Evolutionary conservation across 768 basidiomycete genomes (phyloP), one percentile per base, ranked within the genome.

Genomic region (Rubroboletus satanas): DNA sequence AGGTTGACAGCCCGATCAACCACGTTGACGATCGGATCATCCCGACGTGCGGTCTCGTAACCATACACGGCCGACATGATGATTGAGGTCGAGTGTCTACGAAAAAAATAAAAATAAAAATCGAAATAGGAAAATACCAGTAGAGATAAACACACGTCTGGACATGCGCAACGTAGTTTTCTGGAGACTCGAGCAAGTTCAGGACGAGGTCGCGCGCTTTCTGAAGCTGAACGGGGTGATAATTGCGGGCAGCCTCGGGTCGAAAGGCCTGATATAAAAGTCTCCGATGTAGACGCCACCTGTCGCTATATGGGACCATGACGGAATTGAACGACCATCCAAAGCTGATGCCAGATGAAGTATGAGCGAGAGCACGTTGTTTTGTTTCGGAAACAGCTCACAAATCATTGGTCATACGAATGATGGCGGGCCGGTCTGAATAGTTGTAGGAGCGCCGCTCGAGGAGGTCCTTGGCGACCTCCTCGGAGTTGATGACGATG

Each of bases 371-470:
- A 42, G 5, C 14, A 2, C 11, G 5, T 0, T 5, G 26, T 33
- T 6, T 4, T 10, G 15, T 38, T 6, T 33, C 18, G 7, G 33
- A 18, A 10, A 38, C 7, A 2, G 43, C 67, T 56, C 47, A 69
- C 68, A 69, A 69, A 46, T 69, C 69, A 42, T 61, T 71, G 9
- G 63, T 63, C 62, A 70, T 60, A 14, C 59, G 52, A 17, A 69
- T 48, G 9, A 66, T 56, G 14, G 49, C 55, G 18, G 76, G 76
- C 4, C 79, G 66, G 55, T 78, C 78, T 4, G 79, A 77, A 57
- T 78, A 79, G 32, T 73, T 75, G 49, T 70, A 62, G 7, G 78
- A 78, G 7, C 76, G 72, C 33, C 72, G 73, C 31, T 80, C 76
- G 17, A 80, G 68, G 18, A 80, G 65, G n/a, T 79, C 77, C 21